Evolutionary conservation across 169 alveolate genomes (phyloP), one percentile per base, ranked within the genome.

Genomic region (Eimeria maxima): DNA sequence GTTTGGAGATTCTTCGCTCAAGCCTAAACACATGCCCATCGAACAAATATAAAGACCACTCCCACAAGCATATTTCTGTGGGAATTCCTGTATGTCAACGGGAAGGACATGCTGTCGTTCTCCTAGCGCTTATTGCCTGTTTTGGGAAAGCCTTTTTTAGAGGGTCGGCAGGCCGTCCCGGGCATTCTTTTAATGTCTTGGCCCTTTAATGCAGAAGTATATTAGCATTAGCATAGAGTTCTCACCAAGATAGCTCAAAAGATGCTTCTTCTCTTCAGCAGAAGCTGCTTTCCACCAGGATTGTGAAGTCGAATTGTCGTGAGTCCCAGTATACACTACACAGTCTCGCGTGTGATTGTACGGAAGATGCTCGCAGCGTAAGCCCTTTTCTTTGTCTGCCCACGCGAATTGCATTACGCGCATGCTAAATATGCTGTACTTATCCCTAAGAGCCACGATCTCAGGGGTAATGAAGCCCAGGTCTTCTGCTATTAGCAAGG

Each of bases 361-460:
- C 29, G 96, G 96, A 74, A 94, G 73, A 76, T 94, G 96, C 47
- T 94, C 95, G 95, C 96, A 84, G 55, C 90, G 91, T 74, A 78
- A 88, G 24, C 96, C 96, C 57, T 84, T 84, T 24, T 93, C 96
- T 29, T 80, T 65, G 60, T 93, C 96, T 14, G 81, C 96, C 96
- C 96, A 94, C 22, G 96, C 96, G 73, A 94, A 94, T 29, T 94
- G 96, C 96, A 94, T 53, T 80, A 94, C 96, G 71, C 95, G 60
- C 96, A 94, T 94, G 96, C 96, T 84, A n/a, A 84, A 90, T 4
- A 94, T 84, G 84, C 90, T 84, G 84, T 29, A 94, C 69, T 73
- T 83, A 88, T 94, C 96, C 38, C 96, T 81, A 50, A 94, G 90
- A 24, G 90, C 90, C 5, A 84, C 96, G 20, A 94, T 84, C 42